Conservation (phyloP, 345 rosid genomes). For the Psidium guajava region DNA sequence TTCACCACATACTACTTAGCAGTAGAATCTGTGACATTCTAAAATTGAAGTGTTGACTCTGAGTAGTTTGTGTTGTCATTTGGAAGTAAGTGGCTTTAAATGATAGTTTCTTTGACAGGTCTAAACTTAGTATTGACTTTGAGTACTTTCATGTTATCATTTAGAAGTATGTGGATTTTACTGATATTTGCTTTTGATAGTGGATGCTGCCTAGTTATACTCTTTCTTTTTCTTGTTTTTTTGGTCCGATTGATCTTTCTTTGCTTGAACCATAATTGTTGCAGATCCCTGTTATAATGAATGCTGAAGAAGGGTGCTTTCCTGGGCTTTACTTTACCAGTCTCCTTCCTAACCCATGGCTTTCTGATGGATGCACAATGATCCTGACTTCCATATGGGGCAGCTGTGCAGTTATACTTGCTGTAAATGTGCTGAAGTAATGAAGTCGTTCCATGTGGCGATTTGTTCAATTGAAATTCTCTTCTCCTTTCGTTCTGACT, state of each 20-base stretch:
- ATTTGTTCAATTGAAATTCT: background rate
- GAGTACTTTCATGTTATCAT: background rate
- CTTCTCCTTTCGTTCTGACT: background rate
- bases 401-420: slow-evolving; percentile 60
- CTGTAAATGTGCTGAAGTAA: slow-evolving; percentile 62
- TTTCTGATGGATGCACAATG: slow-evolving; percentile 79
- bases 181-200: background rate
- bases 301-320: slow-evolving; percentile 63
- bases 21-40: background rate
- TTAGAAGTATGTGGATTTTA: background rate
- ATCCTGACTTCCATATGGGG: slow-evolving; percentile 64
- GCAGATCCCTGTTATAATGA: slow-evolving; percentile 64
- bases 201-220: background rate
- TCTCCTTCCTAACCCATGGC: slow-evolving; percentile 64
- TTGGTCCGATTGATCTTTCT: background rate
- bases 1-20: background rate
- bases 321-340: slow-evolving; percentile 68
- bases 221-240: background rate
- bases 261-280: slow-evolving; percentile 6
- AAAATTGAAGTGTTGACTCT: background rate
- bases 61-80: background rate
- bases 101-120: background rate
- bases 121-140: background rate
- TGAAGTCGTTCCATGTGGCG: background rate
- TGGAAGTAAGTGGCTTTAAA: background rate